Evolutionary conservation across 148 eudicot genomes (phyloP).

Genomic region (Pharnaceum exiguum): DNA sequence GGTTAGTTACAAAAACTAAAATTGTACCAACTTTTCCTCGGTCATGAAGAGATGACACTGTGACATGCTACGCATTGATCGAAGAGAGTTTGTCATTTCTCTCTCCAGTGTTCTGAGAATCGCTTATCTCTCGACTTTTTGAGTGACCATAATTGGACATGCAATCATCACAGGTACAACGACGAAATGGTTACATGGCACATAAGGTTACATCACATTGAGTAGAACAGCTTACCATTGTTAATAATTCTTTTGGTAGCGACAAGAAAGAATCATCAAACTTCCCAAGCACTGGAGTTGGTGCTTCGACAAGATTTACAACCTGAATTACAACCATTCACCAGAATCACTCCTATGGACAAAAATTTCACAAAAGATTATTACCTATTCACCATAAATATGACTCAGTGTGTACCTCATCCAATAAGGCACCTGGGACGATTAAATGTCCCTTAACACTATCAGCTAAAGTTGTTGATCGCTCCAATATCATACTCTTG

Average conservation of each 20-base stretch:
- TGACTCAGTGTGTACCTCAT: slow-evolving; percentile 58
- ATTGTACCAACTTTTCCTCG: too few species aligned
- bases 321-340: slow-evolving; percentile 39
- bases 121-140: too few species aligned
- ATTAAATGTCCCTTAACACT: slow-evolving; percentile 55
- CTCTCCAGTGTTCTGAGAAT: too few species aligned
- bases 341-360: not conserved
- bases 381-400: not conserved
- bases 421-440: slow-evolving; percentile 62
- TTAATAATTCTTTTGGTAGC: slow-evolving; percentile 91
- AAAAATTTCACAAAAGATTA: too few species aligned
- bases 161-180: too few species aligned
- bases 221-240: slow-evolving; percentile 55
- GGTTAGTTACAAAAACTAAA: too few species aligned
- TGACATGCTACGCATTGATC: too few species aligned
- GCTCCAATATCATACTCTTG: slow-evolving; percentile 57
- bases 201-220: too few species aligned
- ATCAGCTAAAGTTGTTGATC: slow-evolving; percentile 59
- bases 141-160: too few species aligned
- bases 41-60: too few species aligned
- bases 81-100: too few species aligned
- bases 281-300: slow-evolving; percentile 80
- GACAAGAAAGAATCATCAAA: slow-evolving; percentile 75
- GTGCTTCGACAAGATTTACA: slow-evolving; percentile 94
- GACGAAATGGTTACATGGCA: too few species aligned